Evolutionary conservation across 129 eudicot genomes (phyloP), one percentile per base, ranked within the genome.

Genomic region (Solidago caesia): DNA sequence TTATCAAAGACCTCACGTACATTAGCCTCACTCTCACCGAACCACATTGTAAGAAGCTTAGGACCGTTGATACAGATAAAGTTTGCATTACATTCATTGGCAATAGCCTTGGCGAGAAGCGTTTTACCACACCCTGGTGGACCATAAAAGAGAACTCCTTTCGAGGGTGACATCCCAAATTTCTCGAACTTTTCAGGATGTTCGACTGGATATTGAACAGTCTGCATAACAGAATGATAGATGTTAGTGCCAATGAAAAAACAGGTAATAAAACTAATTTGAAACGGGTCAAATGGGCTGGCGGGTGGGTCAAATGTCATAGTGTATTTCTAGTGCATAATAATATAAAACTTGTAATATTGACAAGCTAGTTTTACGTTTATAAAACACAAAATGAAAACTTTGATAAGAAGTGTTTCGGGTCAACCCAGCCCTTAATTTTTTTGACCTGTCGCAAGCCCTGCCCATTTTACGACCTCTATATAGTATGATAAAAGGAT

Each of bases 41-140:
- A 94, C 98, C 98, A 94, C 98, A 94, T 94, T 2, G 98, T 94
- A 11, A 94, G 96, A 76, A 94, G 74, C 67, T 94, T 97, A 5
- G 98, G 98, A 43, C 98, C 98, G 75, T 92, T 92, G 68, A 92
- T 77, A 61, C 98, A 87, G 55, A 90, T 94, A 66, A 94, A 94
- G 80, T 94, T 94, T 0, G 98, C 98, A 72, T 94, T 97, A 57
- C 98, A 94, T 75, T 94, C 98, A 68, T 85, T 94, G 46, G 98
- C 98, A 65, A 94, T 94, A 48, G 98, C 98, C 84, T 94, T 94
- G 58, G 98, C 98, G 25, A 94, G 72, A 79, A 94, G 82, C 3
- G 98, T 94, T 81, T 94, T 94, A 2, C 98, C 98, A 77, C 98
- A 94, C 47, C 98, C 98, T 8, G 98, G 98, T 55, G 98, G 98